These are phyloP conservation scores for Remersonia thermophila DNA, from an alignment of 2,329 filamentous ascomycete genomes.

Conservation along the genomic window DNA sequence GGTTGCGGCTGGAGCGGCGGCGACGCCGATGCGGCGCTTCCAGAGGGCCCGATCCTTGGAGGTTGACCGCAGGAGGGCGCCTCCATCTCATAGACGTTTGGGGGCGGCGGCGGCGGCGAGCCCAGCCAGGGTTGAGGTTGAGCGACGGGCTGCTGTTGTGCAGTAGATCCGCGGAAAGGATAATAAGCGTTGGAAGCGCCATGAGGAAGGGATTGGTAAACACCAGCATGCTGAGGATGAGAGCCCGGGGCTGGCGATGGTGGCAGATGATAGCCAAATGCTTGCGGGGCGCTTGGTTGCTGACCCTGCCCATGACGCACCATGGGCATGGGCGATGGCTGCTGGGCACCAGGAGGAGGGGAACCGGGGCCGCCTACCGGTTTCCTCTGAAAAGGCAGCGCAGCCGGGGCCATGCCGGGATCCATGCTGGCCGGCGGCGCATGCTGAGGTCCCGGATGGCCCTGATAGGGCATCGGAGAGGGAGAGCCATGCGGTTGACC, in stretches of 20 bases:
- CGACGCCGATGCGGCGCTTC: not conserved
- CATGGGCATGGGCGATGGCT: too few species aligned
- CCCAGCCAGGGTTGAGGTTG: not conserved
- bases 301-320: not conserved
- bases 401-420: not conserved
- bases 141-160: not conserved
- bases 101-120: too few species aligned
- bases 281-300: not conserved
- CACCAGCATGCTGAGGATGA: not conserved
- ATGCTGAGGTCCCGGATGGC: too few species aligned
- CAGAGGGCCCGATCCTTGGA: not conserved
- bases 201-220: not conserved
- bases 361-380: constrained; percentile 1
- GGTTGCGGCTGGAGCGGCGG: not conserved
- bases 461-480: too few species aligned
- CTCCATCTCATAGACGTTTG: too few species aligned
- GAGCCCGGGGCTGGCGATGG: constrained; percentile 1
- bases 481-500: not conserved
- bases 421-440: not conserved
- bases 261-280: not conserved
- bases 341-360: not conserved
- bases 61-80: too few species aligned
- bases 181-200: not conserved
- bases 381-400: constrained; percentile 3
- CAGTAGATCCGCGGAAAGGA: not conserved